Percentiles rank a stretch among this genome's conserved stretches.
Evolutionary conservation across 345 rosid species (phyloP).

Genomic region (Eucalyptus marginata): DNA sequence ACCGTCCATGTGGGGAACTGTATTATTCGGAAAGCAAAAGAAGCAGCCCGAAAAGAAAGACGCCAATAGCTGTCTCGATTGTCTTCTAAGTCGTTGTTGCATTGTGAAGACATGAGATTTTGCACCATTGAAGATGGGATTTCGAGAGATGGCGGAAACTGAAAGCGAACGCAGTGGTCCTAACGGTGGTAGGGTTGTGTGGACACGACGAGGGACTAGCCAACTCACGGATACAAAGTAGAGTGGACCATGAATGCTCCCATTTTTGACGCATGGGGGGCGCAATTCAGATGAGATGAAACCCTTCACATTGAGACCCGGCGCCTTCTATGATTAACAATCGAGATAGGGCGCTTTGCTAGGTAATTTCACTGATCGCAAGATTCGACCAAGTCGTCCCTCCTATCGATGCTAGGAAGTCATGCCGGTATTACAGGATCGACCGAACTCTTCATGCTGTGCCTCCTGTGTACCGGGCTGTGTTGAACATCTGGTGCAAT

Average conservation of each 20-base stretch:
- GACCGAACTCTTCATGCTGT: not conserved
- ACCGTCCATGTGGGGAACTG: not conserved
- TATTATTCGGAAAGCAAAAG: not conserved
- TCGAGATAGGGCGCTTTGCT: not conserved
- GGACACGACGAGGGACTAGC: not conserved
- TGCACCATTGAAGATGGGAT: not conserved
- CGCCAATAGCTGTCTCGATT: not conserved
- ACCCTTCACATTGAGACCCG: not conserved
- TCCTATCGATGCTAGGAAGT: not conserved
- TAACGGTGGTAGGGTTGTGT: not conserved
- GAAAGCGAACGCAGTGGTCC: not conserved
- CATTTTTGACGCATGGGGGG: not conserved
- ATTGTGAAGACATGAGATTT: not conserved
- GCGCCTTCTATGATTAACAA: not conserved
- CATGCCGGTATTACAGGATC: not conserved
- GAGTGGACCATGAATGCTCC: not conserved
- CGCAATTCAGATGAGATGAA: not conserved
- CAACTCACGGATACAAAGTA: not conserved
- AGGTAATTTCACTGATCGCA: not conserved
- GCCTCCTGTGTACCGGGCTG: not conserved
- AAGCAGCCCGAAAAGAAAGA: not conserved
- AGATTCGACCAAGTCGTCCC: not conserved
- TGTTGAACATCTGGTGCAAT: not conserved
- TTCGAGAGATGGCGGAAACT: not conserved
- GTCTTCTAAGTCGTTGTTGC: not conserved